Conservation (phyloP, 2,329 filamentous ascomycete genomes). For the Paecilomyces sp. region DNA sequence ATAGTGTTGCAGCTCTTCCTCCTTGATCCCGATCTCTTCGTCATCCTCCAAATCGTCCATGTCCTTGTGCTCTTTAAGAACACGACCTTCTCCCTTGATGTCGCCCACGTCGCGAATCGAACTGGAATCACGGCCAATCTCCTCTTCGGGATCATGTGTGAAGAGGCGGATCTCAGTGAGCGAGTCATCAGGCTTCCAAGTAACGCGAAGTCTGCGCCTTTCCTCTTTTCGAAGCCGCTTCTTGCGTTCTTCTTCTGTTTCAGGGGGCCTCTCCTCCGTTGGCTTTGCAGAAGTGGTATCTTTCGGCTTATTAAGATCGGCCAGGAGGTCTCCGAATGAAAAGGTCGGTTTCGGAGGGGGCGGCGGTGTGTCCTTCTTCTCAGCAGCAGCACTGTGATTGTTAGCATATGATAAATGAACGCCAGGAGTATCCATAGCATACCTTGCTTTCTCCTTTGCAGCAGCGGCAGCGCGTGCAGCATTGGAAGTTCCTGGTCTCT, state of each 20-base stretch:
- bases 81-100: slow-evolving; percentile 49
- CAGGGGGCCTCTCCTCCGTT: slow-evolving; percentile 46
- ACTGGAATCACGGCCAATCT: slow-evolving; percentile 52
- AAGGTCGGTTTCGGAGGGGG: slow-evolving; percentile 34
- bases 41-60: slow-evolving; percentile 54
- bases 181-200: slow-evolving; percentile 51
- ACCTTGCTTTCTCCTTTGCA: slow-evolving; percentile 24
- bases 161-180: slow-evolving; percentile 54
- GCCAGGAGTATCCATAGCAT: slow-evolving; percentile 8
- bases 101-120: slow-evolving; percentile 53
- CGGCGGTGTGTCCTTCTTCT: slow-evolving; percentile 28
- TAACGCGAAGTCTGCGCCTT: slow-evolving; percentile 53
- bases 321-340: slow-evolving; percentile 43
- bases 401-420: slow-evolving; percentile 9
- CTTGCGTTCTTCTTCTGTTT: slow-evolving; percentile 53
- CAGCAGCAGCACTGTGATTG: slow-evolving; percentile 19
- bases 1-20: slow-evolving; percentile 33
- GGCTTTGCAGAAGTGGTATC: slow-evolving; percentile 45
- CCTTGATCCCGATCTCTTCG: slow-evolving; percentile 44
- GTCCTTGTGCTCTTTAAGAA: slow-evolving; percentile 45
- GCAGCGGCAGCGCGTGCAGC: slow-evolving; percentile 39
- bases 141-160: slow-evolving; percentile 57
- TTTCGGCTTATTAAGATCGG: slow-evolving; percentile 50
- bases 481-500: slow-evolving; percentile 44
- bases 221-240: slow-evolving; percentile 56